These are phyloP conservation scores for Leccinum ochraceum DNA, from an alignment of 768 basidiomycete species.

Conservation along the genomic window DNA sequence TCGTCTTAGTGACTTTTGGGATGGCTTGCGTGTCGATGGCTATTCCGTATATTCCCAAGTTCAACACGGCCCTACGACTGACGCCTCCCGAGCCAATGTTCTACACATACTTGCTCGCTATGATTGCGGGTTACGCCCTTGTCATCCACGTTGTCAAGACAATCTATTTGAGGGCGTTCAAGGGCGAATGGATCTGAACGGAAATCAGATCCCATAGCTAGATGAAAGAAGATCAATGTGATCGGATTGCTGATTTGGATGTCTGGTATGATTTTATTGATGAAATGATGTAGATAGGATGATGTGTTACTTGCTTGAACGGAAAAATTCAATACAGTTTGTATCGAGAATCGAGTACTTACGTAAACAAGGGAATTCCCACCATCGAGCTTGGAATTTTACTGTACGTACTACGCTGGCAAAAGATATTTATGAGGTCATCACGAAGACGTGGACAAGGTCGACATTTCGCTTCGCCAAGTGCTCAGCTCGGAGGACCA, in stretches of 20 bases:
- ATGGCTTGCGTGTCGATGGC: constrained; percentile 35
- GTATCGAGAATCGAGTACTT: not conserved
- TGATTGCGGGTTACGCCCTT: constrained; percentile 25
- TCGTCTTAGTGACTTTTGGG: constrained; percentile 33
- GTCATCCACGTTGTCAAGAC: constrained; percentile 30
- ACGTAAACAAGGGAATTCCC: not conserved
- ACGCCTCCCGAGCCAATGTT: constrained; percentile 31
- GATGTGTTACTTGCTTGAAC: not conserved
- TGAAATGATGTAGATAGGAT: not conserved
- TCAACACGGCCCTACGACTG: constrained; percentile 30
- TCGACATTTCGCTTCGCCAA: constrained; percentile 7
- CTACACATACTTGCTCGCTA: constrained; percentile 27
- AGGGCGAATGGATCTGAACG: constrained; percentile 32
- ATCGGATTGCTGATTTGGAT: not conserved
- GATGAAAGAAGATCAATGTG: not conserved
- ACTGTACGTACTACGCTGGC: not conserved
- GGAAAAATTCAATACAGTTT: too few relatives aligned
- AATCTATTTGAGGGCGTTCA: constrained; percentile 28
- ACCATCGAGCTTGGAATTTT: not conserved
- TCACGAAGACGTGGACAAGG: constrained; percentile 11
- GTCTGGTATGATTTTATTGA: not conserved
- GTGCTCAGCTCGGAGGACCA: not conserved
- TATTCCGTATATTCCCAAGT: constrained; percentile 34
- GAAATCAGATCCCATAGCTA: not conserved
- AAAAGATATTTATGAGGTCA: constrained; percentile 14